Percentiles rank a stretch among this genome's conserved stretches.
Conservation (phyloP, 345 rosid genomes). For the Pistacia atlantica region DNA sequence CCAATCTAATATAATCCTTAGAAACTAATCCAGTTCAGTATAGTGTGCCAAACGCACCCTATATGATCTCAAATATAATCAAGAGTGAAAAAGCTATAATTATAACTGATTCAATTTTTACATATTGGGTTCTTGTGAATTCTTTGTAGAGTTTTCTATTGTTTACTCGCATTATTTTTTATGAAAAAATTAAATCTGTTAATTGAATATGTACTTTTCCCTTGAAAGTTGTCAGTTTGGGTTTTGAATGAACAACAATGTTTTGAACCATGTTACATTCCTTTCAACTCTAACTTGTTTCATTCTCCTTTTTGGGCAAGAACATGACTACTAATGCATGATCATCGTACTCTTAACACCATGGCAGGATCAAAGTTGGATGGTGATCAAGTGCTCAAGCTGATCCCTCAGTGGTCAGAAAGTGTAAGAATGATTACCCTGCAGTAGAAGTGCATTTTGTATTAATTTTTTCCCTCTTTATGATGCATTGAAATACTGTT, state of each 20-base stretch:
- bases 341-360: slow-evolving; percentile 23
- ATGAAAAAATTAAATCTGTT: background rate
- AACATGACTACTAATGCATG: slow-evolving; percentile 16
- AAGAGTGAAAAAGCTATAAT: slow-evolving; percentile 10
- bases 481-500: slow-evolving; percentile 2
- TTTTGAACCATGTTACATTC: background rate
- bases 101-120: background rate
- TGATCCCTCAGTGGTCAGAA: slow-evolving; percentile 81
- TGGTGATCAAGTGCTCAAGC: slow-evolving; percentile 56
- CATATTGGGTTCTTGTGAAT: background rate
- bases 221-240: background rate
- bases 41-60: no score
- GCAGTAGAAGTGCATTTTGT: background rate
- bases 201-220: background rate
- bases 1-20: no score
- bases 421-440: slow-evolving; percentile 55
- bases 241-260: slow-evolving; percentile 3
- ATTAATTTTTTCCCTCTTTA: background rate
- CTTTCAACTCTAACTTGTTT: background rate
- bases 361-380: slow-evolving; percentile 60
- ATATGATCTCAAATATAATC: background rate
- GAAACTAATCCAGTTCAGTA: no score
- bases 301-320: slow-evolving; percentile 15
- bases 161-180: slow-evolving; percentile 1
- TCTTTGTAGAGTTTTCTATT: background rate